Evolutionary conservation across 257 asterid genomes (phyloP), one percentile per base, ranked within the genome.

Genomic region (Solanum boliviense): DNA sequence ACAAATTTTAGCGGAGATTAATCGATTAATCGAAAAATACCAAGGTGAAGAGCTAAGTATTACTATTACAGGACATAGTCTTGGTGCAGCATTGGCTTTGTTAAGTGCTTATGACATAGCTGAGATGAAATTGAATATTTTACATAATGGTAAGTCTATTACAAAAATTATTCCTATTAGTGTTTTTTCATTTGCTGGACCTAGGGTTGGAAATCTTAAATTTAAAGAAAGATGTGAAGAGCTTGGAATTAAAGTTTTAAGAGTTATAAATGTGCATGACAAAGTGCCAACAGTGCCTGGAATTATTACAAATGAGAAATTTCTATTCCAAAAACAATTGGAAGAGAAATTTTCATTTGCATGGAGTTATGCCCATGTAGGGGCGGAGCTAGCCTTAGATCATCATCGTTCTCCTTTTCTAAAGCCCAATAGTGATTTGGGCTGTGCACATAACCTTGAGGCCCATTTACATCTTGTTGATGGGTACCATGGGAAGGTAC

Each of bases 351-450:
- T 94, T 0, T 91, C 94, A 1, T 94, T 94, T 62, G 97, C 98
- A 1, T 95, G 98, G 98, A 93, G 97, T 85, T 95, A 95, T 44
- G 96, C 98, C 11, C 98, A 95, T 78, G 98, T 95, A 0, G 98
- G 98, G 1, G 92, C 87, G 15, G 98, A 95, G 70, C n/a, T 95
- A 8, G 88, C 91, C 0, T 86, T 95, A 48, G 94, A 95, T 34
- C 97, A 94, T 18, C 65, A 89, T 2, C 91, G 20, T 7, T 95
- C 98, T 4, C 98, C 97, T 2, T 94, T 72, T 72, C 89, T 95
- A 5, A 94, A 91, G 32, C 83, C 89, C 20, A 91, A 88, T 0
- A 32, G 12, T 5, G 97, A 95, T 46, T 35, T 93, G 0, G 62
- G 94, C 25, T 89, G 90, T 29, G 91, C 96, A 1, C 95, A 95